Evolutionary conservation across 352 stramenopile genomes (phyloP).

Genomic region (Phytophthora syringae): DNA sequence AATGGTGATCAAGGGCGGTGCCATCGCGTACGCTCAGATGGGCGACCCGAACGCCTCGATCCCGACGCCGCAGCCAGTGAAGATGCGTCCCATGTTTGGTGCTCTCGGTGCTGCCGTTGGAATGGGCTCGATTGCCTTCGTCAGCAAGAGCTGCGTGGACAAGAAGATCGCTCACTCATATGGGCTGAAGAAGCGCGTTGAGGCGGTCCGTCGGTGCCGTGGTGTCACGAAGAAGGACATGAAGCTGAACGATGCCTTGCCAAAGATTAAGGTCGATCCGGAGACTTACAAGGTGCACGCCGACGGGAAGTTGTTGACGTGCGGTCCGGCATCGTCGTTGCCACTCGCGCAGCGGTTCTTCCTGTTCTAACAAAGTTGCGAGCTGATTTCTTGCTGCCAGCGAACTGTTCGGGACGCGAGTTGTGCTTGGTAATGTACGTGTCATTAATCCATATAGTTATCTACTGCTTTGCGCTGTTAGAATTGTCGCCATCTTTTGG

Average conservation of each 20-base stretch:
- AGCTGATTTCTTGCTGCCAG: not conserved
- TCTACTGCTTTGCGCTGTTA: slow-evolving; percentile 29
- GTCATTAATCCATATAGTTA: slow-evolving; percentile 20
- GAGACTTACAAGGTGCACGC: slow-evolving; percentile 96
- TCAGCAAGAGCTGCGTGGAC: slow-evolving; percentile 85
- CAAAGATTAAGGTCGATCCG: slow-evolving; percentile 94
- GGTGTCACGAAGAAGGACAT: slow-evolving; percentile 96
- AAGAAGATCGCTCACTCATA: slow-evolving; percentile 74
- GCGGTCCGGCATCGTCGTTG: slow-evolving; percentile 82
- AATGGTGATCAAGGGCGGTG: slow-evolving; percentile 96
- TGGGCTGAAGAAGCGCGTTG: slow-evolving; percentile 89
- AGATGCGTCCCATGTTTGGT: slow-evolving; percentile 96
- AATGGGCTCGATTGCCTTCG: slow-evolving; percentile 88
- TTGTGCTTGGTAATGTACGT: slow-evolving; percentile 30
- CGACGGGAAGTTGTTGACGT: slow-evolving; percentile 90
- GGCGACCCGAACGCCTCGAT: slow-evolving; percentile 97
- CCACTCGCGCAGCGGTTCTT: slow-evolving; percentile 94
- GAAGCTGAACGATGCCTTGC: slow-evolving; percentile 95
- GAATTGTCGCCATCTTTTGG: slow-evolving; percentile 27
- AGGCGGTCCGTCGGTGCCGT: slow-evolving; percentile 84
- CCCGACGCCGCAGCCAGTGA: slow-evolving; percentile 95
- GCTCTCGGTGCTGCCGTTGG: slow-evolving; percentile 68
- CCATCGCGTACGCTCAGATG: slow-evolving; percentile 96
- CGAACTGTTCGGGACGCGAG: slow-evolving; percentile 1
- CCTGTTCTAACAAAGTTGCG: slow-evolving; percentile 84